Evolutionary conservation across 768 basidiomycete species (phyloP), one percentile per base, ranked within the genome.

Genomic region (Pisolithus albus): DNA sequence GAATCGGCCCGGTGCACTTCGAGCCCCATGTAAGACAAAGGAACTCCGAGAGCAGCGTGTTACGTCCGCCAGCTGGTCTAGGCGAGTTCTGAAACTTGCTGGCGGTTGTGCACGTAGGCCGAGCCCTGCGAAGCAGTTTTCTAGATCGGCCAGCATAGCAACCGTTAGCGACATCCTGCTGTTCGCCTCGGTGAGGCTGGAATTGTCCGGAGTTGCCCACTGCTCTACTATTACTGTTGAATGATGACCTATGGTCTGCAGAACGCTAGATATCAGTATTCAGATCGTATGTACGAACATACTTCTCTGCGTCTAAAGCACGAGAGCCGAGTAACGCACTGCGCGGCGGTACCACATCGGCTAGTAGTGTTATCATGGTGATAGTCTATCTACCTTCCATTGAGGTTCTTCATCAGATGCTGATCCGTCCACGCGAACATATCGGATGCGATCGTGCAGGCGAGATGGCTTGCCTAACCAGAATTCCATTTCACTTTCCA

Each of bases 401-500:
- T 66, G 67, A 11, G 80, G 73, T 21, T 71, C 64, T 41, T 77
- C 78, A 11, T 78, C 76, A 0, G 73, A 56, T 15, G n/a, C 8
- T 18, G 76, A 70, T 34, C 69, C 74, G 46, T 74, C 72, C 18
- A 69, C 64, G n/a, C 81, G 81, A 46, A 80, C 71, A 66, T 92
- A 92, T 23, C 81, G 81, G 54, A 95, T 80, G 41, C 94, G 84
- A 66, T 97, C 93, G 59, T 97, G 94, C 46, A 97, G 72, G 37
- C 95, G 80, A 23, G 91, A 94, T n/a, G 91, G 90, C 61, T 92
- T 88, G 28, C 95, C 95, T n/a, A 80, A 77, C 95, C 95, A 97
- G 66, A 97, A 97, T 64, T 98, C 95, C 47, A 98, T 76, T 70
- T 98, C 95, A 53, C 93, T 96, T 10, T 61, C 37, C 47, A 4